Evolutionary conservation across 495 filamentous ascomycete species (phyloP), one percentile per base, ranked within the genome.

Genomic region (Pyrenula aspistea): DNA sequence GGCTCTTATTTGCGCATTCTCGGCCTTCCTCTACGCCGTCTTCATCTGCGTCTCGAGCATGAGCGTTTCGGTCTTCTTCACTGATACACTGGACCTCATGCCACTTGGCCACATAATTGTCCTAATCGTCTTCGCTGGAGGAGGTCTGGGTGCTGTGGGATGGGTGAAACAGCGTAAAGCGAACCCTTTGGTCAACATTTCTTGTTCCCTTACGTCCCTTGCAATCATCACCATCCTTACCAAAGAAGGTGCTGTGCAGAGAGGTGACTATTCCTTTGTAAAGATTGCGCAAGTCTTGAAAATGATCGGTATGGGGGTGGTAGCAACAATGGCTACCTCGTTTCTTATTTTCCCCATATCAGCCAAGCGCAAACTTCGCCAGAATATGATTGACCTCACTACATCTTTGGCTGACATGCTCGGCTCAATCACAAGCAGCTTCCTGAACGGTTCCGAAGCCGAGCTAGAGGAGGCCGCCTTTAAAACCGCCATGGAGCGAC

Each of bases 141-240:
- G 87, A 47, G 92, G 90, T 0, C 73, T 96, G 42, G 93, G 93
- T 1, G 84, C 95, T 62, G 81, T 96, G 8, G 93, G 89, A 53
- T 97, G 93, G 89, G 80, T 84, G 22, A 98, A 98, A 71, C 92
- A 96, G 68, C 82, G 74, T 59, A 77, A 92, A 56, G 86, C 85
- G 25, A 83, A 92, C 66, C 91, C 93, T 10, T 71, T 96, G 19
- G 90, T 96, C 56, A 92, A 91, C 63, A 89, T 95, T 42, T 91
- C 89, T 21, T 92, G 88, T 66, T 95, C 91, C 22, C 73, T 97
- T 58, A 81, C 93, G 1, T 88, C 87, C n/a, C 81, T 97, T 22
- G 86, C 89, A 22, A 91, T 93, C 52, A 96, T 96, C 65, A 93
- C 88, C 1, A 80, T 96, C 47, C 70, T 96, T 60, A 96, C 93